Base-by-base conservation (phyloP, 2,329 filamentous ascomycete species). In the Ophiognomonia clavigignenti-juglandacearum region DNA sequence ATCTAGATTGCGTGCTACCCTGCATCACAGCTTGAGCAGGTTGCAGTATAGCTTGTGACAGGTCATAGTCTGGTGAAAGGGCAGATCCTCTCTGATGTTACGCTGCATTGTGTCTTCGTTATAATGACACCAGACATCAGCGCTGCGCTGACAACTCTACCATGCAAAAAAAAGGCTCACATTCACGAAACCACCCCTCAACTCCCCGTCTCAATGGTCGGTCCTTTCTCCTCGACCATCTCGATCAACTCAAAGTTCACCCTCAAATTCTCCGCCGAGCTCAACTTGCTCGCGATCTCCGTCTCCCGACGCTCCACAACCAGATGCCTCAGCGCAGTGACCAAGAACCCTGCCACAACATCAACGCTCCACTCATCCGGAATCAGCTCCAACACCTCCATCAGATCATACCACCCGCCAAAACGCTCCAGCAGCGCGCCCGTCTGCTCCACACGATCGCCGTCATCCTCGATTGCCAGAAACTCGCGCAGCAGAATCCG, bases 291-390 rank as follows among this genome's bases (percentile, higher is more conserved):
- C 41, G 81, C 79, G 27, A 96, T 73, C 45, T 75, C 76, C 10
- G 76, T 83, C 69, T 95, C 87, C 47, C 84, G 82, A 55, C 78
- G 80, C 65, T 96, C 88, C 31, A 78, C 78, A 0, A 95, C 85
- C 47, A 97, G 72, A 41, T 82, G 70, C 46, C 90, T 74, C 56
- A 98, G 73, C 10, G 89, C 86, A 48, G 85, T 82, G 9, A 88
- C 78, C 40, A 97, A 68, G 61, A 96, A 98, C 1, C 82, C 86
- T 1, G 82, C 79, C 1, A 96, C 74, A 3, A 91, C 74, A 54
- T 91, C 87, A 6, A 98, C 86, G 16, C 82, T 85, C 93, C 93
- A 98, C 18, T 77, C 77, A 57, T 95, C 86, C 0, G 93, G 93
- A 22, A 98, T 80, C 40, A 87, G 67, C 5, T 73, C 72, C 39